Evolutionary conservation across 139 green algal species (phyloP), one percentile per base, ranked within the genome.

Genomic region (Dunaliella primolecta): DNA sequence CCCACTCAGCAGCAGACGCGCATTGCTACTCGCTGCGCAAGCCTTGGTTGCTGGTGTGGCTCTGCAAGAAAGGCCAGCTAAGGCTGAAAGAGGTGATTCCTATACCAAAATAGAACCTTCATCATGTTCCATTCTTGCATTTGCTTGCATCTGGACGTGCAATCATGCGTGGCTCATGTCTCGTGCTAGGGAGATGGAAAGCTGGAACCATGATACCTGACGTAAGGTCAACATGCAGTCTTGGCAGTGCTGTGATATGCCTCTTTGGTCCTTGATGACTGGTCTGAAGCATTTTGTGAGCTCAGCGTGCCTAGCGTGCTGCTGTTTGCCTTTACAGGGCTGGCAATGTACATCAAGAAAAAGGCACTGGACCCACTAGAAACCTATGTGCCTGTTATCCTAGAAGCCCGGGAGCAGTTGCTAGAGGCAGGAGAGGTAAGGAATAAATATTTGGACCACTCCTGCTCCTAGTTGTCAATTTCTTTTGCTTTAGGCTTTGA

Each of bases 301-400:
- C 21, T 78, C 30, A 20, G 30, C 30, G 11, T 33, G 30, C 7
- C 11, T 64, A 15, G 7, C 7, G 15, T 64, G 46, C 46, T 64
- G 46, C 46, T 74, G 21, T 74, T 74, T 74, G 21, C 57, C 24
- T 74, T 24, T 74, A 64, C 46, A 64, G 80, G 80, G 33, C 36
- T 84, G 24, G 3, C 11, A 2, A 64, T 33, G 36, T 84, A 84
- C 80, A 84, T 84, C 29, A 75, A 76, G 55, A 84, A 75, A 30
- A 84, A 84, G 78, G 55, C 84, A 32, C 77, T 91, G 76, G 90
- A 93, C 38, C 86, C 87, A 1, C 83, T 93, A 33, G 87, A 91
- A 27, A 90, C 82, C 0, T 93, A 93, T 36, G 79, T 93, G 0
- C 90, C 90, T n/a, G 71, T 88, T 30, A 78, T 92, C 36, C 84